A percentile compares a stretch with the other conserved stretches of the same genome.
Evolutionary conservation across 2,329 filamentous ascomycete genomes (phyloP).

Genomic region (Ciborinia camelliae): DNA sequence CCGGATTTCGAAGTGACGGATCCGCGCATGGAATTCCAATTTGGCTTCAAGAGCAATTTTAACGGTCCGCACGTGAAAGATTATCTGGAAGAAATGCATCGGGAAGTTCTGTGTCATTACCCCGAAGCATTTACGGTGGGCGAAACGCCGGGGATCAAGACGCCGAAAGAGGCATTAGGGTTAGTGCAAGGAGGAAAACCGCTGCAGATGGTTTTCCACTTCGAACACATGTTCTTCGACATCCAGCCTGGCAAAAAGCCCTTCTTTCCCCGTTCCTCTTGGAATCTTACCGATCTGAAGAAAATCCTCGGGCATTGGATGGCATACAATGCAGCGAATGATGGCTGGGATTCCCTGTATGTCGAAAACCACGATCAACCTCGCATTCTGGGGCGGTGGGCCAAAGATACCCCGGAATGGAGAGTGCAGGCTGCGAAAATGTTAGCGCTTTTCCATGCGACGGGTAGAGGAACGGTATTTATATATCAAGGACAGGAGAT

Average conservation of each 20-base stretch:
- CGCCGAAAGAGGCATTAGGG: conserved; percentile 48
- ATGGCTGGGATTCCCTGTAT: conserved; percentile 56
- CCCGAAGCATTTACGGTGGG: conserved; percentile 53
- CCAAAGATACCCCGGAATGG: conserved; percentile 41
- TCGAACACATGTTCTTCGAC: conserved; percentile 47
- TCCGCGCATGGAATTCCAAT: not conserved
- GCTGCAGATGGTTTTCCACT: conserved; percentile 71
- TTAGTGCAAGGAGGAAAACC: conserved; percentile 56
- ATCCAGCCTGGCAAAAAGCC: not conserved
- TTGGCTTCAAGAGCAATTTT: conserved; percentile 46
- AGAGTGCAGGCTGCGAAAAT: conserved; percentile 49
- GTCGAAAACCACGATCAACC: conserved; percentile 57
- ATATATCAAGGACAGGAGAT: conserved; percentile 61
- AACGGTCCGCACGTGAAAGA: conserved; percentile 60
- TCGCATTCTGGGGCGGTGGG: conserved; percentile 48
- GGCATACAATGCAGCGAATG: conserved; percentile 48
- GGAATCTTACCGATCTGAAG: conserved; percentile 42
- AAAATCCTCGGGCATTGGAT: conserved; percentile 50
- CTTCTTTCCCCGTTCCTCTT: conserved; percentile 36
- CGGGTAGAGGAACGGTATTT: conserved; percentile 54
- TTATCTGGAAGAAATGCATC: conserved; percentile 46
- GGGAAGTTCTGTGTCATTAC: conserved; percentile 30
- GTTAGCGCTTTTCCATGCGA: conserved; percentile 48
- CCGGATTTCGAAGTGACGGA: conserved; percentile 49
- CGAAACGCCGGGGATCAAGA: conserved; percentile 46